phyloP scores from a whole-genome alignment of 495 filamentous ascomycete genomes.

The Neurospora sp. region DNA sequence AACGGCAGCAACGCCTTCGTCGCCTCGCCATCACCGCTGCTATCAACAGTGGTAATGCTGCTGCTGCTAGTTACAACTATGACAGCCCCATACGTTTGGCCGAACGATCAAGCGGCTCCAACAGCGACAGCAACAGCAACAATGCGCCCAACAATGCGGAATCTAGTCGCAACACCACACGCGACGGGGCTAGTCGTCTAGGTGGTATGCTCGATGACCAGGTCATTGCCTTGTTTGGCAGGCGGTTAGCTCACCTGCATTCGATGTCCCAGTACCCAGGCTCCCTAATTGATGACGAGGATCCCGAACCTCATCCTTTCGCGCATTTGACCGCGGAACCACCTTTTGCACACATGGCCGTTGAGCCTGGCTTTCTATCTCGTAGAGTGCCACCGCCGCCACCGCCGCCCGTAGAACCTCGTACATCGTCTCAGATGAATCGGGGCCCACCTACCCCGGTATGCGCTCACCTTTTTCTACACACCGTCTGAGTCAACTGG shows the following conservation, averaged over 20 bases:
- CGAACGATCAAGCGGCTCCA: not conserved
- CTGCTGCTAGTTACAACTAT: not conserved
- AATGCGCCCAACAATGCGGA: constrained; percentile 1
- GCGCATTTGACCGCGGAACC: not conserved
- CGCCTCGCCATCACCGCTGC: constrained; percentile 15
- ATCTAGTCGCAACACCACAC: constrained; percentile 7
- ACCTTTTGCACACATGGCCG: constrained; percentile 4
- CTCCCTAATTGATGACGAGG: constrained; percentile 4
- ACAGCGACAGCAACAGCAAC: constrained; percentile 5
- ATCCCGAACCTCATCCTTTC: not conserved
- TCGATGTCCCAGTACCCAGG: constrained; percentile 10
- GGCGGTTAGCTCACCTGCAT: constrained; percentile 20
- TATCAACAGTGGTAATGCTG: constrained; percentile 6
- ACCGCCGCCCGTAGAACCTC: not conserved
- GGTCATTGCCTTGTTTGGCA: constrained; percentile 18
- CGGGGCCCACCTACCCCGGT: constrained; percentile 5
- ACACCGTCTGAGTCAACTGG: not conserved
- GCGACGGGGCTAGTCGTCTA: constrained; percentile 9
- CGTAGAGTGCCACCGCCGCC: not conserved
- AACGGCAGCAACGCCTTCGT: constrained; percentile 28
- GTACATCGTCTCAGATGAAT: not conserved
- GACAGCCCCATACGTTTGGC: not conserved
- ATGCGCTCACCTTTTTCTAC: not conserved
- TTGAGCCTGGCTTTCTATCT: constrained; percentile 10
- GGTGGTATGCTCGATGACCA: constrained; percentile 16